phyloP scores from a whole-genome alignment of 2,329 filamentous ascomycete genomes.

The Penicillium aurantiogriseum region DNA sequence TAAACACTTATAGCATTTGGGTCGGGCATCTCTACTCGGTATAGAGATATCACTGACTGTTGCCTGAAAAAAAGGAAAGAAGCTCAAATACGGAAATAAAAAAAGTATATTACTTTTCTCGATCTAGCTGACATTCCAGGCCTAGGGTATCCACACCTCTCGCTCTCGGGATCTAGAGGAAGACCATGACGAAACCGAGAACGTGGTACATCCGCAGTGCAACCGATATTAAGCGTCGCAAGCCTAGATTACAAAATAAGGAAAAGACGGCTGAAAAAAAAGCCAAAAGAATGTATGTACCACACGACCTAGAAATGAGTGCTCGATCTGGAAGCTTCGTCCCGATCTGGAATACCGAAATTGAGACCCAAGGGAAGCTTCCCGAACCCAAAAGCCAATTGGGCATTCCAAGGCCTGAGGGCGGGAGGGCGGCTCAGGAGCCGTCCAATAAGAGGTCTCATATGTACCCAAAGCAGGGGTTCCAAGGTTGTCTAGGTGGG shows the following conservation, averaged over 20 bases:
- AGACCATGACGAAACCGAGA: not conserved
- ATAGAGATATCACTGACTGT: not conserved
- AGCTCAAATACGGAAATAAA: not conserved
- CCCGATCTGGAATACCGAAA: not conserved
- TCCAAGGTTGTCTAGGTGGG: not conserved
- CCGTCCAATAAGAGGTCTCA: conserved; percentile 2
- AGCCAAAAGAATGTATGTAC: not conserved
- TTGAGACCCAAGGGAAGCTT: not conserved
- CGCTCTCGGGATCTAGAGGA: not conserved
- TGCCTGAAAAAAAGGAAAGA: not conserved
- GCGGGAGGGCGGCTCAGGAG: too few species aligned
- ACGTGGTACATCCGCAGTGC: not conserved
- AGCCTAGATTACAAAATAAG: not conserved
- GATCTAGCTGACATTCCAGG: not conserved
- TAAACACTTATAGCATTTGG: too few species aligned
- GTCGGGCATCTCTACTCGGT: too few species aligned
- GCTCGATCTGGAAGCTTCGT: not conserved
- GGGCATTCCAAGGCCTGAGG: not conserved
- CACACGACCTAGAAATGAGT: not conserved
- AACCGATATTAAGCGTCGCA: not conserved
- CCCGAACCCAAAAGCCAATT: not conserved
- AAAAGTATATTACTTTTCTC: not conserved
- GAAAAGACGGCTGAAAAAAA: not conserved
- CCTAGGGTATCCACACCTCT: not conserved
- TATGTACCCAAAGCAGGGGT: not conserved